Conservation (phyloP, 192 early-diverging fungal genomes). For the Coemansia sp. region DNA sequence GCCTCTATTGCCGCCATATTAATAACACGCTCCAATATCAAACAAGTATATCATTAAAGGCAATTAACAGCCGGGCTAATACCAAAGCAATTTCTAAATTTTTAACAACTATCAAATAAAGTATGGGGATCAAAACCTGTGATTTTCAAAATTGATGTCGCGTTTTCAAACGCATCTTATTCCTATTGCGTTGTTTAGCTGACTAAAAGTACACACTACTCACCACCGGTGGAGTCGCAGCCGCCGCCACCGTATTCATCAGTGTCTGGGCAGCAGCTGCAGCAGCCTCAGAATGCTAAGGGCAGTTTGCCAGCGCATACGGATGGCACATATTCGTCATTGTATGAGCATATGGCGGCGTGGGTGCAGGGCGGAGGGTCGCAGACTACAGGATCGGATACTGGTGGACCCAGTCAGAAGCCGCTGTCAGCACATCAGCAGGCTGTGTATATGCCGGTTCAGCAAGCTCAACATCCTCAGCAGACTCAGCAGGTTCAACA, state of each 20-base stretch:
- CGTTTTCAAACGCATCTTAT: too few relatives aligned
- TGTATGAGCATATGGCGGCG: constrained; percentile 49
- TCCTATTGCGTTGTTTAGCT: too few relatives aligned
- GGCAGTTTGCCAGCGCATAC: constrained; percentile 25
- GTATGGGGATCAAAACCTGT: too few relatives aligned
- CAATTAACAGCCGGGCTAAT: too few relatives aligned
- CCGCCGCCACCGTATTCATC: too few relatives aligned
- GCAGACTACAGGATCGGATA: constrained; percentile 38
- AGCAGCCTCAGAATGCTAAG: constrained; percentile 7
- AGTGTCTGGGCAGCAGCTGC: constrained; percentile 4
- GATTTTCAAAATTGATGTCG: too few relatives aligned
- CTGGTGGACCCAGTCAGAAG: constrained; percentile 18
- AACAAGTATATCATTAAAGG: too few relatives aligned
- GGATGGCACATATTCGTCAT: constrained; percentile 53
- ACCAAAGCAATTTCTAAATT: too few relatives aligned
- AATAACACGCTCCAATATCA: not conserved
- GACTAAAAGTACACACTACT: too few relatives aligned
- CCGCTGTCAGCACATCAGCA: constrained; percentile 1
- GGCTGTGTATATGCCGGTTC: not conserved
- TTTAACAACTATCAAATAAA: too few relatives aligned
- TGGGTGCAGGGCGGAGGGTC: constrained; percentile 46
- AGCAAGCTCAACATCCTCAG: not conserved
- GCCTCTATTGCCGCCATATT: constrained; percentile 15
- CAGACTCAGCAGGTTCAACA: not conserved
- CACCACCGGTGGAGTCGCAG: too few relatives aligned